Percentiles rank a stretch among this genome's conserved stretches.
Conservation (phyloP, 257 asterid genomes). For the Fraxinus anomala region DNA sequence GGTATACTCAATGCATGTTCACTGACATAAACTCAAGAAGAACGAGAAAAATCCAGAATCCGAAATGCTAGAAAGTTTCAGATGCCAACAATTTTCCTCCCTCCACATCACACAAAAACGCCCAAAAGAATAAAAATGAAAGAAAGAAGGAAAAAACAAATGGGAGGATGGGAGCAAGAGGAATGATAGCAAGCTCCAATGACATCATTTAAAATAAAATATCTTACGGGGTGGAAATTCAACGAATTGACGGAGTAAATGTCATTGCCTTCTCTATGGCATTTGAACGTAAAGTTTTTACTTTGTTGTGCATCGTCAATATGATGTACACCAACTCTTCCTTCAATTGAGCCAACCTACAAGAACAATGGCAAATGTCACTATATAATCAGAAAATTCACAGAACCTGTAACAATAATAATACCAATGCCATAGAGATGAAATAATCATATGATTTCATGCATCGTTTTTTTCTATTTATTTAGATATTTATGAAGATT, state of each 20-base stretch:
- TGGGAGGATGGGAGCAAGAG: background rate
- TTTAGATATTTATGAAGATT: background rate
- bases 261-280: constrained; percentile 91
- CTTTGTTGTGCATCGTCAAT: constrained; percentile 74
- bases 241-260: constrained; percentile 89
- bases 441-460: background rate
- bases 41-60: background rate
- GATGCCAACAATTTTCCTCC: background rate
- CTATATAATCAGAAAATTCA: constrained; percentile 7
- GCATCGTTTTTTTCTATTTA: background rate
- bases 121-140: background rate
- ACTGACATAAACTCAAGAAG: constrained; percentile 4
- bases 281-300: constrained; percentile 96
- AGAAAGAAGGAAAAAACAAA: background rate
- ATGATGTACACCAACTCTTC: constrained; percentile 97
- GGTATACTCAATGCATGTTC: background rate
- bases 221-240: constrained; percentile 92
- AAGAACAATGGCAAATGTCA: constrained; percentile 19
- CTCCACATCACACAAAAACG: background rate
- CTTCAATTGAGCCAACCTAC: constrained; percentile 99
- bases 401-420: background rate
- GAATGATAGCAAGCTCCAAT: constrained; percentile 1
- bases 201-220: constrained; percentile 16
- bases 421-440: background rate
- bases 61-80: background rate